phyloP scores from a whole-genome alignment of 169 alveolate species.

The Neospora caninum region DNA sequence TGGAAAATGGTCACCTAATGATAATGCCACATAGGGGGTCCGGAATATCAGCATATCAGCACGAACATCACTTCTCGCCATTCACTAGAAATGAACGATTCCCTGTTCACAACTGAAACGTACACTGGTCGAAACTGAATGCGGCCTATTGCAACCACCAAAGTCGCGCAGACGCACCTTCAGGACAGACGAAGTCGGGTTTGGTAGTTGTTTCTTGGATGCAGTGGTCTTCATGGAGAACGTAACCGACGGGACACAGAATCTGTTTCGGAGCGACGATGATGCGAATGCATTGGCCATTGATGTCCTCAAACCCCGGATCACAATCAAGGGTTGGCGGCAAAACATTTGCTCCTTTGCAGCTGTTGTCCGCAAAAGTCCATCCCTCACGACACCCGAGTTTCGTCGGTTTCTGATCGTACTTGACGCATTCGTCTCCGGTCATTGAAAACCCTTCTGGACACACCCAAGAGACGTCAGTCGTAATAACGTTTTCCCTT shows the following conservation, averaged over 20 bases:
- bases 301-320: conserved; percentile 12
- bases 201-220: conserved; percentile 36
- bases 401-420: conserved; percentile 56
- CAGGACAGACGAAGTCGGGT: conserved; percentile 49
- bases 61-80: too few species aligned
- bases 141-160: too few species aligned
- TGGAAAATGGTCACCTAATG: too few species aligned
- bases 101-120: too few species aligned
- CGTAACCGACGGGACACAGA: conserved; percentile 49
- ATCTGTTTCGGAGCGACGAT: conserved; percentile 52
- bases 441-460: conserved; percentile 33
- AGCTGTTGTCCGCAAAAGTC: conserved; percentile 31
- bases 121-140: too few species aligned
- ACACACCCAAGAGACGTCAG: conserved; percentile 37
- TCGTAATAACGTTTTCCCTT: conserved; percentile 39
- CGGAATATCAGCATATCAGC: too few species aligned
- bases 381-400: conserved; percentile 59
- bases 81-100: too few species aligned
- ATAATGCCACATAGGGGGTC: too few species aligned
- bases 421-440: conserved; percentile 52
- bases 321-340: conserved; percentile 35
- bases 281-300: conserved; percentile 35
- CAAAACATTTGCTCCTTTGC: conserved; percentile 43
- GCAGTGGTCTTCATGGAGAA: conserved; percentile 20
- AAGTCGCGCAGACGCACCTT: not conserved